Percentiles rank a stretch among this genome's conserved stretches.
phyloP scores from a whole-genome alignment of 176 grass and related monocot genomes.

The Aegilops speltoides region DNA sequence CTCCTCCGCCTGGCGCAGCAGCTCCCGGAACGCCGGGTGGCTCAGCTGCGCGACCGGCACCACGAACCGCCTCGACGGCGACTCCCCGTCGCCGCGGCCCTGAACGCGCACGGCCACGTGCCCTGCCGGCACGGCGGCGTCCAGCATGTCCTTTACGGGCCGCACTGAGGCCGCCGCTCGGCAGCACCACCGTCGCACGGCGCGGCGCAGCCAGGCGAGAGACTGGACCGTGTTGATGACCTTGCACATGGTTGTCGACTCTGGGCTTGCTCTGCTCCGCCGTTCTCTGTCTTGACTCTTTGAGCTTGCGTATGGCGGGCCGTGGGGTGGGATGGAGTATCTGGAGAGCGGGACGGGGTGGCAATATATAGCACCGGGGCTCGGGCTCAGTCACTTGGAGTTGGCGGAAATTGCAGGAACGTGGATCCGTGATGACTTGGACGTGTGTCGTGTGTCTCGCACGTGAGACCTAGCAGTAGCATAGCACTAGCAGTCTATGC shows the following conservation, averaged over 20 bases:
- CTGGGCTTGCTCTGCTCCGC: neutral
- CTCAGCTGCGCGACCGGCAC: neutral
- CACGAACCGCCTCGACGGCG: neutral
- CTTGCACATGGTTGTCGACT: constrained; percentile 31
- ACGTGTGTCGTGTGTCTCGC: neutral
- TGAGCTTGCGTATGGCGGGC: neutral
- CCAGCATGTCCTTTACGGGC: neutral
- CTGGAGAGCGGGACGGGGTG: neutral
- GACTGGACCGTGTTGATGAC: constrained; percentile 28
- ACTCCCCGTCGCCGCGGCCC: neutral
- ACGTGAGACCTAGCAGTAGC: neutral
- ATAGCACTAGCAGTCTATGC: neutral
- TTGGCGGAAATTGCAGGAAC: constrained; percentile 2
- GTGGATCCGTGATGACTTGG: neutral
- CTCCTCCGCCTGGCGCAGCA: constrained; percentile 44
- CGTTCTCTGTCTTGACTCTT: neutral
- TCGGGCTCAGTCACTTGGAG: neutral
- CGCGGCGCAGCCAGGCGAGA: constrained; percentile 27
- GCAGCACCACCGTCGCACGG: constrained; percentile 32
- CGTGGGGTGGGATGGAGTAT: neutral
- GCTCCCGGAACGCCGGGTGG: constrained; percentile 44
- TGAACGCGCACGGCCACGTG: constrained; percentile 41
- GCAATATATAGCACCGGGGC: constrained; percentile 21
- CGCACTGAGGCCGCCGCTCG: neutral
- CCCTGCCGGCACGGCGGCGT: constrained; percentile 32